Evolutionary conservation across 345 rosid species (phyloP).

Genomic region (Populus alba): DNA sequence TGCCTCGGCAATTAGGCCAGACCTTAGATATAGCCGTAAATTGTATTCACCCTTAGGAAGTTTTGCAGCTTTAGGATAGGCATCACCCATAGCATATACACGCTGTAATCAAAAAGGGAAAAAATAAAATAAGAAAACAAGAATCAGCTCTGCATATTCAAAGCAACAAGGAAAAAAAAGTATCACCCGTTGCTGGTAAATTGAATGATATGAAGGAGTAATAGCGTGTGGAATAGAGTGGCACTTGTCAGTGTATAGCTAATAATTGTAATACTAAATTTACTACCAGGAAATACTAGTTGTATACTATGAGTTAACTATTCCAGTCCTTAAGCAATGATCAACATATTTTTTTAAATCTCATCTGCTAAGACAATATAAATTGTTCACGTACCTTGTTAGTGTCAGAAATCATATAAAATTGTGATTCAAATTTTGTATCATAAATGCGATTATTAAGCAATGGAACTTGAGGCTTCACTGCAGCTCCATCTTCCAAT

Average conservation of each 20-base stretch:
- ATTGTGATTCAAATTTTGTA: slow-evolving; percentile 94
- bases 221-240: not conserved
- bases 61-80: slow-evolving; percentile 69
- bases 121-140: not conserved
- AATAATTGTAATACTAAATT: slow-evolving; percentile 1
- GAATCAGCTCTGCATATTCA: slow-evolving; percentile 7
- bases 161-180: not conserved
- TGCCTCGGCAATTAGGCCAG: slow-evolving; percentile 6
- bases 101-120: slow-evolving; percentile 45
- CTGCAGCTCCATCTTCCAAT: slow-evolving; percentile 90
- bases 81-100: slow-evolving; percentile 82
- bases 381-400: slow-evolving; percentile 64
- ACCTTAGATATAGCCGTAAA: slow-evolving; percentile 79
- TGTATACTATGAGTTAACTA: not conserved
- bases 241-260: not conserved
- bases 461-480: slow-evolving; percentile 78
- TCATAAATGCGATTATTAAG: slow-evolving; percentile 94
- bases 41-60: slow-evolving; percentile 95
- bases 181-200: not conserved
- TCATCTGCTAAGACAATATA: not conserved
- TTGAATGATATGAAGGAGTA: not conserved
- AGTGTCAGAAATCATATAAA: slow-evolving; percentile 84
- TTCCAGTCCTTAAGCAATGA: slow-evolving; percentile 5
- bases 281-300: not conserved
- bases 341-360: not conserved